Evolutionary conservation across 805 yeast genomes (phyloP).

Genomic region (Grigorovia humatica): DNA sequence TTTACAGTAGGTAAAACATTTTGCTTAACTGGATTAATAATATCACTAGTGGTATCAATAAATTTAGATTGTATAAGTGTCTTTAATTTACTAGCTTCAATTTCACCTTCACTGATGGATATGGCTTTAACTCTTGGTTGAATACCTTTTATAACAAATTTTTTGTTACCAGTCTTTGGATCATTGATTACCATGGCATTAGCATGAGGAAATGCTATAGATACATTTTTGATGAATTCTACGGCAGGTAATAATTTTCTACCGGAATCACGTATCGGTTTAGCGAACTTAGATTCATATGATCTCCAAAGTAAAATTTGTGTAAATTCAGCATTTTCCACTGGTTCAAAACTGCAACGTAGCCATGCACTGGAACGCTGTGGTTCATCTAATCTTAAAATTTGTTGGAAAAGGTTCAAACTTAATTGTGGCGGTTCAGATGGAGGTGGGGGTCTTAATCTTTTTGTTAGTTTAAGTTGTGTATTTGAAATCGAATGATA

Average conservation of each 20-base stretch:
- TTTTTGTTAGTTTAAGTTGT: slow-evolving; percentile 35
- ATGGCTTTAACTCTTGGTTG: slow-evolving; percentile 68
- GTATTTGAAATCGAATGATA: slow-evolving; percentile 20
- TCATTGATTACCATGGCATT: slow-evolving; percentile 84
- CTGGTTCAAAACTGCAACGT: slow-evolving; percentile 80
- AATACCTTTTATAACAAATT: slow-evolving; percentile 88
- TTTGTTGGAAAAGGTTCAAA: slow-evolving; percentile 43
- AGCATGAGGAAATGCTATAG: slow-evolving; percentile 76
- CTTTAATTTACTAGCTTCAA: slow-evolving; percentile 27
- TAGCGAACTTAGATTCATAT: slow-evolving; percentile 78
- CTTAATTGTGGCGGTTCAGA: slow-evolving; percentile 52
- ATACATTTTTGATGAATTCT: slow-evolving; percentile 90
- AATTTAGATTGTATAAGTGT: slow-evolving; percentile 14
- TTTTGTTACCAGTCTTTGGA: slow-evolving; percentile 53
- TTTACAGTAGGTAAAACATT: slow-evolving; percentile 17
- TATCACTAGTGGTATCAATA: slow-evolving; percentile 7
- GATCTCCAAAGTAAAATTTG: slow-evolving; percentile 95
- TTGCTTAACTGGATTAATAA: slow-evolving; percentile 8
- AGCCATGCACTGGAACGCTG: slow-evolving; percentile 90
- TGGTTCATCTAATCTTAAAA: slow-evolving; percentile 69
- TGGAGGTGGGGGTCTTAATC: slow-evolving; percentile 59
- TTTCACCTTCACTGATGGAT: slow-evolving; percentile 35
- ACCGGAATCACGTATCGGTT: slow-evolving; percentile 40
- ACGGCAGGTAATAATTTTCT: slow-evolving; percentile 80
- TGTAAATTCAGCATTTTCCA: slow-evolving; percentile 72